Percentiles rank a stretch among this genome's conserved stretches.
phyloP scores from a whole-genome alignment of 208 protist species.

The Trypanosoma caninum region DNA sequence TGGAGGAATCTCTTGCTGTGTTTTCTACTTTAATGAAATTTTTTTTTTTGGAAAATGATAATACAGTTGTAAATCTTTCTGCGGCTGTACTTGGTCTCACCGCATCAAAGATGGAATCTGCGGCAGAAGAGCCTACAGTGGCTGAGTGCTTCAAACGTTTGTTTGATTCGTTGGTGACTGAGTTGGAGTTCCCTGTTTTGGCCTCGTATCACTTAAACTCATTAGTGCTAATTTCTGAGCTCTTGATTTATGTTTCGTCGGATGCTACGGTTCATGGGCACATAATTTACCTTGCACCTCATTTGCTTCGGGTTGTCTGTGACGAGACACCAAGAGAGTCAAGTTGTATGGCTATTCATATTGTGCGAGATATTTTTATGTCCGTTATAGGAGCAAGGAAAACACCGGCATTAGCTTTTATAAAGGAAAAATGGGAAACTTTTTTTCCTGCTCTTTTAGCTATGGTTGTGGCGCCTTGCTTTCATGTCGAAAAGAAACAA shows the following conservation, averaged over 20 bases:
- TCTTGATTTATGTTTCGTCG: not conserved
- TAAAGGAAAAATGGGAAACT: constrained; percentile 9
- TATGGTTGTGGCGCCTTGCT: not conserved
- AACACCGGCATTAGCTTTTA: not conserved
- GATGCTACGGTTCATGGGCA: not conserved
- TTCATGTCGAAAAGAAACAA: not conserved
- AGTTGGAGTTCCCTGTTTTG: too few relatives aligned
- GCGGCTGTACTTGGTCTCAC: constrained; percentile 25
- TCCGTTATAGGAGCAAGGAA: not conserved
- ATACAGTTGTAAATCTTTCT: constrained; percentile 26
- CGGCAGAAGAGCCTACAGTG: not conserved
- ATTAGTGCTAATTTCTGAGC: constrained; percentile 6
- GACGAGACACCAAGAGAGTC: not conserved
- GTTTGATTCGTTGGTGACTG: constrained; percentile 22
- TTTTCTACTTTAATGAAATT: constrained; percentile 30
- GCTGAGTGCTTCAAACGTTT: constrained; percentile 13
- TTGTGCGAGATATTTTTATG: constrained; percentile 9
- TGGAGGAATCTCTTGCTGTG: constrained; percentile 18
- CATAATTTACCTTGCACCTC: constrained; percentile 2
- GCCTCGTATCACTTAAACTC: not conserved
- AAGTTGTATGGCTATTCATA: constrained; percentile 2
- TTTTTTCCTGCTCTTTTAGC: constrained; percentile 5
- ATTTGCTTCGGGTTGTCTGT: constrained; percentile 4
- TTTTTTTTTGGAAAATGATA: constrained; percentile 29
- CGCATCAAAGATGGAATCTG: not conserved